Evolutionary conservation across 1,139 yeast species (phyloP).

Genomic region (Arxiozyma slooffiae): DNA sequence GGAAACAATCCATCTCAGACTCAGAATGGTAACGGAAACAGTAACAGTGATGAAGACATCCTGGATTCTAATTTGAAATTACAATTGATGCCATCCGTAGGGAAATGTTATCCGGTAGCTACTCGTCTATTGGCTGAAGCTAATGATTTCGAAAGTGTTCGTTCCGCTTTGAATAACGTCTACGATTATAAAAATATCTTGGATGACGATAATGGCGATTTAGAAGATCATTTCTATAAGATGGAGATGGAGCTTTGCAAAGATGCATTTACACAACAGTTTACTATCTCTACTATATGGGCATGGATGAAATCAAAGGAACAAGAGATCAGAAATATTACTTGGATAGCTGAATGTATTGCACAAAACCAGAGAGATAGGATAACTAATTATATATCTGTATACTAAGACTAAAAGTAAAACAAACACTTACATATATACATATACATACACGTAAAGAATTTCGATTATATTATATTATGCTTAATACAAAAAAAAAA

Average conservation of each 20-base stretch:
- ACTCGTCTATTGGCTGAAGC: slow-evolving; percentile 58
- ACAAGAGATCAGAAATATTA: slow-evolving; percentile 90
- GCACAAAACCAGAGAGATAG: slow-evolving; percentile 80
- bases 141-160: slow-evolving; percentile 80
- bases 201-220: slow-evolving; percentile 39
- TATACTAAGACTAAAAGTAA: slow-evolving; percentile 35
- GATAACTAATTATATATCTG: slow-evolving; percentile 68
- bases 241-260: slow-evolving; percentile 87
- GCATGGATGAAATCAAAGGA: slow-evolving; percentile 95
- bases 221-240: slow-evolving; percentile 90
- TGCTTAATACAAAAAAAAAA: not conserved
- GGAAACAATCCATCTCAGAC: slow-evolving; percentile 16
- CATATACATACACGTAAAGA: not conserved
- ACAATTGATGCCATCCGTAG: slow-evolving; percentile 72
- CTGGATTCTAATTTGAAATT: slow-evolving; percentile 50
- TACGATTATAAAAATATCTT: slow-evolving; percentile 70
- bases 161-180: slow-evolving; percentile 59
- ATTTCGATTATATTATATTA: not conserved
- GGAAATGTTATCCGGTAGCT: slow-evolving; percentile 69
- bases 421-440: not conserved
- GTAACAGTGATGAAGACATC: not conserved
- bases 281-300: slow-evolving; percentile 83
- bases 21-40: slow-evolving; percentile 28
- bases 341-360: slow-evolving; percentile 98
- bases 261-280: slow-evolving; percentile 93